Conservation (phyloP, 1,284 basidiomycete species). For the Cronartium quercuum region DNA sequence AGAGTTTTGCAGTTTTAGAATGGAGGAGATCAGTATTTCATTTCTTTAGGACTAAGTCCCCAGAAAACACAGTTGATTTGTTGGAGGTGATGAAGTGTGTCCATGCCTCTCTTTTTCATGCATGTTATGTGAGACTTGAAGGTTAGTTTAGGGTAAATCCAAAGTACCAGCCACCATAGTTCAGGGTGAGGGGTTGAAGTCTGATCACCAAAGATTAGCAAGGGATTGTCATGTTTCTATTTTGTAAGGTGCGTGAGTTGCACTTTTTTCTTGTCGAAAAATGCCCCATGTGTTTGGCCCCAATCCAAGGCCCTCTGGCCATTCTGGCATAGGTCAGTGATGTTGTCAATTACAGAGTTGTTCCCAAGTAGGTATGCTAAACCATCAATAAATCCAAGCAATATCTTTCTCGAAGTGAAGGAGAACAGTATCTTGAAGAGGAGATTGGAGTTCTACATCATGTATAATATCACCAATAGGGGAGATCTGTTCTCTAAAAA, state of each 20-base stretch:
- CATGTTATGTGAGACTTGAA: neutral
- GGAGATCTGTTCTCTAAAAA: too few species aligned
- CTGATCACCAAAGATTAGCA: neutral
- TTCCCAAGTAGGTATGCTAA: neutral
- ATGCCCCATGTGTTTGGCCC: neutral
- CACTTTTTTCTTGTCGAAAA: conserved; percentile 13
- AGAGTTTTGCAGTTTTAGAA: neutral
- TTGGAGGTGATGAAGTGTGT: neutral
- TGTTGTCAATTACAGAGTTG: neutral
- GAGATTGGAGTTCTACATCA: conserved; percentile 6
- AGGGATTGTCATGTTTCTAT: neutral
- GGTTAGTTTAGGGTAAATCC: neutral
- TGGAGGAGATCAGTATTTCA: neutral
- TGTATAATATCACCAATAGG: conserved; percentile 3
- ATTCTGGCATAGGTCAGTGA: neutral
- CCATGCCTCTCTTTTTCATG: neutral
- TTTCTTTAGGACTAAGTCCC: neutral
- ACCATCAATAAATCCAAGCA: conserved; percentile 16
- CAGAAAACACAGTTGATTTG: neutral
- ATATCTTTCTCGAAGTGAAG: neutral
- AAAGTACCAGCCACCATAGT: neutral
- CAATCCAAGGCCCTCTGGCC: neutral
- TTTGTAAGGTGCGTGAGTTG: neutral
- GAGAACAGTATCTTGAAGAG: neutral
- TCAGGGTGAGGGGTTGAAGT: neutral